Evolutionary conservation across 257 asterid species (phyloP).

Genomic region (Nicotiana undulata): DNA sequence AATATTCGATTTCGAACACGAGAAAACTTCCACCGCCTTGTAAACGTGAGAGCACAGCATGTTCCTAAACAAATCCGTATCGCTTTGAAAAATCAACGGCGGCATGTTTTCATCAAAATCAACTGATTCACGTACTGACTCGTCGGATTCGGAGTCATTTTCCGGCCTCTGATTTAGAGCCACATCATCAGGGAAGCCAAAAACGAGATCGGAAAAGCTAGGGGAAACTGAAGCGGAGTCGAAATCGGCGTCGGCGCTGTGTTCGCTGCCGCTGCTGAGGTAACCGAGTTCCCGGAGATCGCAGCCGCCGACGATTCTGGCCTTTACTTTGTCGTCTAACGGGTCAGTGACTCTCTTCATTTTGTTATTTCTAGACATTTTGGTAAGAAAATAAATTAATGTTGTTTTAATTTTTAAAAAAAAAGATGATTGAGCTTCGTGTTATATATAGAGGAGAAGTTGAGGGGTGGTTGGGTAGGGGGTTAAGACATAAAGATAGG

Average conservation of each 20-base stretch:
- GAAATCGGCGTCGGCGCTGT: conserved; percentile 36
- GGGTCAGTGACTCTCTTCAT: conserved; percentile 50
- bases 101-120: conserved; percentile 21
- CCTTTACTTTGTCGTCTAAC: conserved; percentile 33
- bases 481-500: background rate
- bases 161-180: conserved; percentile 3
- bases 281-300: conserved; percentile 21
- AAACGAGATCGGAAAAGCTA: conserved; percentile 40
- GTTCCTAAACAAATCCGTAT: conserved; percentile 37
- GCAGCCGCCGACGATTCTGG: conserved; percentile 49
- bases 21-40: conserved; percentile 32
- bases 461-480: background rate
- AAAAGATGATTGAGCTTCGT: conserved; percentile 14
- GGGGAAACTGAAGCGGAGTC: conserved; percentile 29
- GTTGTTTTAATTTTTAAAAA: background rate
- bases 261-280: conserved; percentile 82
- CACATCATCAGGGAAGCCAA: conserved; percentile 29
- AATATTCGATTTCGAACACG: conserved; percentile 20
- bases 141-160: conserved; percentile 24
- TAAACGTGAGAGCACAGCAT: conserved; percentile 30
- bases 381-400: background rate
- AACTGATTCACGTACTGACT: conserved; percentile 9
- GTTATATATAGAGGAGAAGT: conserved; percentile 6
- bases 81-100: conserved; percentile 11
- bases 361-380: conserved; percentile 24